Conservation (phyloP, 2,329 filamentous ascomycete species). For the Aspergillus sp. region DNA sequence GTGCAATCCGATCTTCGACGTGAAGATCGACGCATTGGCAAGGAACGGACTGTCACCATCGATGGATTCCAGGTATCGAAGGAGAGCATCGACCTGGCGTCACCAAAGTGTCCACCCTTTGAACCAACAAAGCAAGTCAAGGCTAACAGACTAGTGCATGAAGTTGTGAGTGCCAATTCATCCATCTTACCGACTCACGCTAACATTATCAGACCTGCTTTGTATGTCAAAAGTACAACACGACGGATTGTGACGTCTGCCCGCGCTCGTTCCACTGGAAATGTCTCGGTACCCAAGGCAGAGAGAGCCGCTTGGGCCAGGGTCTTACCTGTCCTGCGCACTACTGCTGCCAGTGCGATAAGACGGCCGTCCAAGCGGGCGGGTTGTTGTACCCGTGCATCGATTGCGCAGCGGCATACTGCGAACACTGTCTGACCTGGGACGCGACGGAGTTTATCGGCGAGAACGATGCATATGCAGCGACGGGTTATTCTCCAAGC, state of each 20-base stretch:
- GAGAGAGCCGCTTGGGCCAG: background rate
- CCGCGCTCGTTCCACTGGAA: conserved; percentile 54
- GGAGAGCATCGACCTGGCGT: conserved; percentile 51
- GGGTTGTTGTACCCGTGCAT: conserved; percentile 51
- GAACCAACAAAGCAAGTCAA: background rate
- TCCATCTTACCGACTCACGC: background rate
- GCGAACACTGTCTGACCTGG: conserved; percentile 60
- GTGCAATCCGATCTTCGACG: conserved; percentile 34
- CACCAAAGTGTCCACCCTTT: background rate
- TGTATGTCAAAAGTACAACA: conserved; percentile 4
- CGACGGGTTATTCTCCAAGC: conserved; percentile 44
- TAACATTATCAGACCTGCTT: conserved; percentile 17
- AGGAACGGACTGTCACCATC: conserved; percentile 58
- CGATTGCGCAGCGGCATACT: conserved; percentile 56
- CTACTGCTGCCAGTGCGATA: conserved; percentile 52
- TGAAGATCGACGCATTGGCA: conserved; percentile 53
- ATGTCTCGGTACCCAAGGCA: conserved; percentile 42
- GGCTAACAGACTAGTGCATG: conserved; percentile 37
- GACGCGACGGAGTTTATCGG: conserved; percentile 51
- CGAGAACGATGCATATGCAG: conserved; percentile 49
- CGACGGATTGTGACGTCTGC: conserved; percentile 38
- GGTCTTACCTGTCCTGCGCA: conserved; percentile 53
- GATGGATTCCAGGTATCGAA: conserved; percentile 58
- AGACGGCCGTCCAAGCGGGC: conserved; percentile 47
- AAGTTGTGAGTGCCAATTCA: conserved; percentile 32